phyloP scores from a whole-genome alignment of 2,329 filamentous ascomycete species.

The Sarocladiaceae sp. region DNA sequence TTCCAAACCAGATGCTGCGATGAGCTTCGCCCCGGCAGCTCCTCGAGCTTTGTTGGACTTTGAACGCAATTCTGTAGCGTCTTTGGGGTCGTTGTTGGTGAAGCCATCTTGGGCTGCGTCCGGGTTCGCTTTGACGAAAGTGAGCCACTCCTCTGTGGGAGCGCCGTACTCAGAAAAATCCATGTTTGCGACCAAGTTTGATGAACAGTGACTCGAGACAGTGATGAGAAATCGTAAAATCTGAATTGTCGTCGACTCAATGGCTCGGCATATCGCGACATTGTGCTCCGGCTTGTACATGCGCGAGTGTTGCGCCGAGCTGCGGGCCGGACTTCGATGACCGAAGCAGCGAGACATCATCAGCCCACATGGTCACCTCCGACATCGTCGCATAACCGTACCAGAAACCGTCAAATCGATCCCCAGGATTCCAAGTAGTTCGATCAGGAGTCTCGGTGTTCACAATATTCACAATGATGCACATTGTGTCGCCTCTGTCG shows the following conservation, averaged over 20 bases:
- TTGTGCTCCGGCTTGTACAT: too few relatives aligned
- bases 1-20: background rate
- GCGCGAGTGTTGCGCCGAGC: too few relatives aligned
- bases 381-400: too few relatives aligned
- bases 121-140: slow-evolving; percentile 21
- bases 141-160: slow-evolving; percentile 34
- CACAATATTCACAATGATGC: background rate
- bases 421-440: too few relatives aligned
- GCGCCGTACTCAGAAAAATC: slow-evolving; percentile 29
- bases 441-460: too few relatives aligned
- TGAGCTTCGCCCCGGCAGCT: background rate
- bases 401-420: too few relatives aligned
- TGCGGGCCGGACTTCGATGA: too few relatives aligned
- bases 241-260: background rate
- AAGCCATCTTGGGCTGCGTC: slow-evolving; percentile 8
- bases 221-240: background rate
- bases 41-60: background rate
- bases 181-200: background rate
- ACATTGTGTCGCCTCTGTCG: slow-evolving; percentile 11
- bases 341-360: too few relatives aligned
- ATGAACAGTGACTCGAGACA: background rate
- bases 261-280: too few relatives aligned
- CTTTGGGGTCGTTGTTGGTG: slow-evolving; percentile 1
- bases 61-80: slow-evolving; percentile 2
- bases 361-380: too few relatives aligned